A percentile compares a stretch with the other conserved stretches of the same genome.
These are phyloP conservation scores for Neurospora sp. DNA, from an alignment of 495 filamentous ascomycete species.

Conservation along the genomic window DNA sequence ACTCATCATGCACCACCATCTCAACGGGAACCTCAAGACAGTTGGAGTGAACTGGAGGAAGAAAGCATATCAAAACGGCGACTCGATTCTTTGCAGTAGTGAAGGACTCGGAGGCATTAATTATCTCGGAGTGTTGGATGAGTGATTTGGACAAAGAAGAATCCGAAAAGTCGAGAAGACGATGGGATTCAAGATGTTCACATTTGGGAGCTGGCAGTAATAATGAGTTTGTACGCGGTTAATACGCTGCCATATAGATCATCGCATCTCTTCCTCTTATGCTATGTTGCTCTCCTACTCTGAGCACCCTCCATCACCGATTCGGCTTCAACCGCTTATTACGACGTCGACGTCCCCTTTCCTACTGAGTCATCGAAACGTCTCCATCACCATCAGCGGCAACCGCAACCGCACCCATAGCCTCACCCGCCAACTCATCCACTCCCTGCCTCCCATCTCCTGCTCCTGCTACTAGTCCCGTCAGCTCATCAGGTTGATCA, in stretches of 20 bases:
- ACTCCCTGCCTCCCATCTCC: background rate
- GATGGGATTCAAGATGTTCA: too few relatives aligned
- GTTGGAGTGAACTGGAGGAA: too few relatives aligned
- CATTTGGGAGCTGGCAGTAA: too few relatives aligned
- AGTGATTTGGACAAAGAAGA: too few relatives aligned
- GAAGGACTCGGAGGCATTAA: too few relatives aligned
- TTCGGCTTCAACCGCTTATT: background rate
- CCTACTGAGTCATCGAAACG: background rate
- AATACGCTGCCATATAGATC: background rate
- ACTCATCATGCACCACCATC: too few relatives aligned
- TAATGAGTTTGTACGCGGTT: background rate
- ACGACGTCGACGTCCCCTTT: background rate
- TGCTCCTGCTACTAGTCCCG: background rate
- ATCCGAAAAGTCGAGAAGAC: too few relatives aligned
- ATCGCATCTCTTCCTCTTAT: background rate
- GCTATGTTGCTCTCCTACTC: background rate
- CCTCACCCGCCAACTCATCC: background rate
- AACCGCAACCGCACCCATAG: background rate
- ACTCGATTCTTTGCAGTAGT: too few relatives aligned
- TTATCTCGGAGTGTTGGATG: too few relatives aligned
- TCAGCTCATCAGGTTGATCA: background rate
- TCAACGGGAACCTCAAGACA: too few relatives aligned
- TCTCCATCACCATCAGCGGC: background rate
- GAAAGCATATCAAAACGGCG: too few relatives aligned
- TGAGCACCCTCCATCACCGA: background rate